Evolutionary conservation across 345 rosid species (phyloP).

Genomic region (Syzygium aqueum): DNA sequence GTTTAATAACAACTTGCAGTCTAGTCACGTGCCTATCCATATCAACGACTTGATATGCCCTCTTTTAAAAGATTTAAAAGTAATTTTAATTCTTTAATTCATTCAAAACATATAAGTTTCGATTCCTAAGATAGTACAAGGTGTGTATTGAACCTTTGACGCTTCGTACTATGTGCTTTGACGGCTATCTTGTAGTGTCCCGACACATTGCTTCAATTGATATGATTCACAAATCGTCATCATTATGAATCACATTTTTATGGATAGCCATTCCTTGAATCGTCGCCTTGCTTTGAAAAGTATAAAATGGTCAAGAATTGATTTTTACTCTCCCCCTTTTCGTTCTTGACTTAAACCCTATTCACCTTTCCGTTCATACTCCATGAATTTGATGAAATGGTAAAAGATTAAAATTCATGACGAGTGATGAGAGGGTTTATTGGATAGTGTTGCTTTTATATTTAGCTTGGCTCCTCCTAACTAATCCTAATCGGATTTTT

Average conservation of each 20-base stretch:
- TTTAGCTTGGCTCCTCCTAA: too few relatives aligned
- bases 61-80: neutral
- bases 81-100: too few relatives aligned
- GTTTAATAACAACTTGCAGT: neutral
- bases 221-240: neutral
- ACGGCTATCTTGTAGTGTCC: neutral
- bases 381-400: too few relatives aligned
- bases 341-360: too few relatives aligned
- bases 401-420: too few relatives aligned
- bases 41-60: neutral
- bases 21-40: neutral
- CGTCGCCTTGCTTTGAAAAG: neutral
- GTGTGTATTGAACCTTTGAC: neutral
- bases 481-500: too few relatives aligned
- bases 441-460: too few relatives aligned
- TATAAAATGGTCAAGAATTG: neutral
- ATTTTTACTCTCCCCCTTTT: too few relatives aligned
- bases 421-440: too few relatives aligned
- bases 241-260: neutral
- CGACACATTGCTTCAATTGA: neutral
- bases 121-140: neutral
- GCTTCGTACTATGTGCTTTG: rapidly evolving
- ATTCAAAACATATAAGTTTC: neutral
- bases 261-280: neutral
- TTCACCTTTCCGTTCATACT: too few relatives aligned